Percentiles rank a stretch among this genome's conserved stretches.
Conservation (phyloP, 106 monocot species). For the Chionographis japonica region DNA sequence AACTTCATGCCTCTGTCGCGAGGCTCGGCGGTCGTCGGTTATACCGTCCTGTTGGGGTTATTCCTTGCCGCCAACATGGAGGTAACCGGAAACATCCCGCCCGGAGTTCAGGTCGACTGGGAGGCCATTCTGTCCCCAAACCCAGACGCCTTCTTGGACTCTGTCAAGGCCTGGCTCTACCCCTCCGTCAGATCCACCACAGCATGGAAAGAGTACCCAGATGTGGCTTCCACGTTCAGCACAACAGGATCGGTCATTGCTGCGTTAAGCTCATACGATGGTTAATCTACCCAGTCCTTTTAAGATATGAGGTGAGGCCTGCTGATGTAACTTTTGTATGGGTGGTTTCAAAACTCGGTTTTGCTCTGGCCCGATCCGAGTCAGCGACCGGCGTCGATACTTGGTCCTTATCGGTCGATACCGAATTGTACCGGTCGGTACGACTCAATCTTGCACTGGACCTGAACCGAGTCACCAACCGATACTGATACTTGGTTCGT, state of each 20-base stretch:
- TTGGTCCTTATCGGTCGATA: no score
- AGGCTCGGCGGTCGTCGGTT: constrained; percentile 80
- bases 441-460: no score
- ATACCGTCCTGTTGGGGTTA: constrained; percentile 67
- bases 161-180: constrained; percentile 67
- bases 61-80: constrained; percentile 90
- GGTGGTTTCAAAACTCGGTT: no score
- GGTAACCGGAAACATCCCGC: constrained; percentile 59
- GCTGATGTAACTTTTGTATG: no score
- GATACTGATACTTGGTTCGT: no score
- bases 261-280: constrained; percentile 48
- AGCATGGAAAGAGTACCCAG: constrained; percentile 75
- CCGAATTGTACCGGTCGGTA: no score
- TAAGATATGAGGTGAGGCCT: not conserved
- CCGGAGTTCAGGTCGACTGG: constrained; percentile 84
- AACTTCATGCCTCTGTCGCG: constrained; percentile 94
- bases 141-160: constrained; percentile 49
- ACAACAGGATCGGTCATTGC: constrained; percentile 79
- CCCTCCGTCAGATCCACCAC: constrained; percentile 58
- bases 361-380: no score
- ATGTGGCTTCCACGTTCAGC: constrained; percentile 52
- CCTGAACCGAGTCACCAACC: no score
- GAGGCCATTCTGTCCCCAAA: constrained; percentile 74
- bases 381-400: no score
- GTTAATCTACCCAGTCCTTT: not conserved